phyloP scores from a whole-genome alignment of 257 asterid genomes.

The Nicotiana noctiflora region DNA sequence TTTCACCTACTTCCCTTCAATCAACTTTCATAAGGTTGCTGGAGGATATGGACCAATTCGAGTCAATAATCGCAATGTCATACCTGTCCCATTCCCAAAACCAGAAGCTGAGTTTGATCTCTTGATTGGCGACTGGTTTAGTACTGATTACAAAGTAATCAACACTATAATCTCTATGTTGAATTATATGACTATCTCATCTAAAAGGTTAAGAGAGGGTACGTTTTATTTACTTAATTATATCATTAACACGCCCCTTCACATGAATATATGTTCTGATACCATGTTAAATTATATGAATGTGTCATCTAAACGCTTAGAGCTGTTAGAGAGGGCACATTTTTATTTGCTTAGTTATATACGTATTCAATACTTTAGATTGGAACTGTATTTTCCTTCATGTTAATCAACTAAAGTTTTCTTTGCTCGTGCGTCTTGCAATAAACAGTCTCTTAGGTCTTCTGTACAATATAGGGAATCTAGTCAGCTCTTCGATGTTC shows the following conservation, averaged over 20 bases:
- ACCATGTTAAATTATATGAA: not conserved
- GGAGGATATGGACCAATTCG: constrained; percentile 70
- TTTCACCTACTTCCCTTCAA: constrained; percentile 51
- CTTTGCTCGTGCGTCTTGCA: not conserved
- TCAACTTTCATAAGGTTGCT: constrained; percentile 44
- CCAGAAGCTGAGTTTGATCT: constrained; percentile 64
- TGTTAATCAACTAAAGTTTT: not conserved
- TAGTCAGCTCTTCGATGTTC: not conserved
- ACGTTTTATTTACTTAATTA: not conserved
- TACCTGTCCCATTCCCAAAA: constrained; percentile 43
- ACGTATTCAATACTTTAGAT: not conserved
- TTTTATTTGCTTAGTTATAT: not conserved
- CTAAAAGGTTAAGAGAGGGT: not conserved
- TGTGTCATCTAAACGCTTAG: not conserved
- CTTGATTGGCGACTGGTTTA: constrained; percentile 48
- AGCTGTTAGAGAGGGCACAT: not conserved
- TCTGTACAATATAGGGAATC: not conserved
- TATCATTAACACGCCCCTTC: not conserved
- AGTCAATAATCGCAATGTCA: constrained; percentile 46
- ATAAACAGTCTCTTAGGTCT: constrained; percentile 6
- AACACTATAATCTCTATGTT: not conserved
- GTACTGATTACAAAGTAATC: constrained; percentile 26
- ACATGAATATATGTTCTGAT: not conserved
- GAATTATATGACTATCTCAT: not conserved
- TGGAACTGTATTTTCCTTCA: not conserved